Base-by-base conservation (phyloP, 2,329 filamentous ascomycete species). In the Oidium heveae region DNA sequence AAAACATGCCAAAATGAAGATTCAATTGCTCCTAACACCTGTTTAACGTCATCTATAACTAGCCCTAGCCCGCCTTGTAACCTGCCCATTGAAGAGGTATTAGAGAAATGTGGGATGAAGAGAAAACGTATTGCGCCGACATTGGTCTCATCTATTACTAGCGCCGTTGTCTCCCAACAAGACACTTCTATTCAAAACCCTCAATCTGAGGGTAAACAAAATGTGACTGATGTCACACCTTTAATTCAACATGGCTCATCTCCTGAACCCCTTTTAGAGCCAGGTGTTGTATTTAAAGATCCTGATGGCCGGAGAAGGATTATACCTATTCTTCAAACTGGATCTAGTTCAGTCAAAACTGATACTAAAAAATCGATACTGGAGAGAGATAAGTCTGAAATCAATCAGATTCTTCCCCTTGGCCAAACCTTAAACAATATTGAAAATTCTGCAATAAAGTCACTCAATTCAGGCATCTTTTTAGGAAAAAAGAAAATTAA, bases 401-500 rank as follows among this genome's bases (percentile, higher is more conserved):
- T 9, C 4, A 36, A 12, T 20, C 3, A 22, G 5, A 12, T 13
- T 24, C 0, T 13, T 24, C 1, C 22, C 13, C 15, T 24, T 8
- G 34, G 24, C 8, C 12, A 12, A n/a, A 10, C 13, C 12, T 24
- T 15, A 39, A 41, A 41, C 1, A 18, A 13, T 7, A 39, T 1
- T 16, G 10, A 53, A 41, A 53, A 32, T 16, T n/a, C 20, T 24
- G 24, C 34, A 12, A 2, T 20, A 53, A 53, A 41, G 18, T 10
- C 4, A 22, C 3, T 15, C 4, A 16, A 20, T 37, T 16, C 58
- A 50, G 44, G 39, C 36, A 58, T 59, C 20, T 72, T 71, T 58
- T 64, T 71, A 33, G 67, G 68, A 0, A 64, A 62, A 18, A 55
- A 62, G n/a, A 65, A 64, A 33, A 55, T 70, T n/a, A 58, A 62